Evolutionary conservation across 495 filamentous ascomycete species (phyloP).

Genomic region (Neurospora sp.): DNA sequence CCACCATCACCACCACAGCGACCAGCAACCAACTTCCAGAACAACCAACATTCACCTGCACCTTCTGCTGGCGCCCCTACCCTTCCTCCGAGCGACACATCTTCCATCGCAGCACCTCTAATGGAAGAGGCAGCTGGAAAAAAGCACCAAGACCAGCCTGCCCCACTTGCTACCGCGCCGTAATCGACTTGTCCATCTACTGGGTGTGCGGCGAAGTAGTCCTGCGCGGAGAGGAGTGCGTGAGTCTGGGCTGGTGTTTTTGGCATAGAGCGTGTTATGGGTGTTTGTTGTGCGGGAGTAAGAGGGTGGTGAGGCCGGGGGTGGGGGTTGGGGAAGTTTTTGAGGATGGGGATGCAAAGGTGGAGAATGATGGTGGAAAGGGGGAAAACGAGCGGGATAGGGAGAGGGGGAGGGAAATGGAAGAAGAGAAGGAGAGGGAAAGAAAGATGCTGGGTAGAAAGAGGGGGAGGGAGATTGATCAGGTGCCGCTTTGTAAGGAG

Average conservation of each 20-base stretch:
- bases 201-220: constrained; percentile 41
- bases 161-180: constrained; percentile 24
- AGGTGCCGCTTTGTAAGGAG: constrained; percentile 27
- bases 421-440: neutral
- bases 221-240: constrained; percentile 32
- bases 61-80: constrained; percentile 34
- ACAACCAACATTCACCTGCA: constrained; percentile 32
- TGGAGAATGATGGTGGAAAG: neutral
- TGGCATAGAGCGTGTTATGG: constrained; percentile 40
- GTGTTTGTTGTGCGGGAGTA: constrained; percentile 34
- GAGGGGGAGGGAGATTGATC: constrained; percentile 19
- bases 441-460: constrained; percentile 1
- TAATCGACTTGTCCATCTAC: constrained; percentile 35
- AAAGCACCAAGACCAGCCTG: constrained; percentile 28
- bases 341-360: neutral
- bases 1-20: neutral
- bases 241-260: constrained; percentile 40
- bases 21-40: neutral
- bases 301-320: constrained; percentile 8
- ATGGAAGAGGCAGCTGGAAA: no score
- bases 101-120: constrained; percentile 10
- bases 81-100: constrained; percentile 13
- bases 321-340: constrained; percentile 9
- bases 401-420: no score
- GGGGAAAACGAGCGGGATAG: neutral